These are phyloP conservation scores for Fusarium fujikuroi DNA, from an alignment of 2,329 filamentous ascomycete genomes.

Conservation along the genomic window DNA sequence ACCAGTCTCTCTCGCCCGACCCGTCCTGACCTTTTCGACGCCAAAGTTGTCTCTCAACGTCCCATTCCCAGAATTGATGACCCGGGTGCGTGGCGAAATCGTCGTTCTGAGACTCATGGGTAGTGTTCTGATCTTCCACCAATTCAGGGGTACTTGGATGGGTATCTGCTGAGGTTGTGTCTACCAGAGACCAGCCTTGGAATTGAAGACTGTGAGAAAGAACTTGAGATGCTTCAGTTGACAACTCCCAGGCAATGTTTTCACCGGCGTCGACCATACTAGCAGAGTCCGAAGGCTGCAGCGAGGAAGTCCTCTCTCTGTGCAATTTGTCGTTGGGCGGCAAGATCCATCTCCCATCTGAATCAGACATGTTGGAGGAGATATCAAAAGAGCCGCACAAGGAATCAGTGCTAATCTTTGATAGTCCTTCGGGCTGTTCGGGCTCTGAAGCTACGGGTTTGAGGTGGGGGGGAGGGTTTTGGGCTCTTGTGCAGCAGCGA, in stretches of 20 bases:
- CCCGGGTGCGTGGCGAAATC: slow-evolving; percentile 23
- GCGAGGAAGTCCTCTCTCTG: neutral
- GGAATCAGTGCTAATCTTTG: neutral
- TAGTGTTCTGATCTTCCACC: neutral
- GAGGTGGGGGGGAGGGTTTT: too few species aligned
- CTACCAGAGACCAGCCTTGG: neutral
- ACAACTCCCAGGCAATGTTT: neutral
- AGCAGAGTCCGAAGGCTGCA: neutral
- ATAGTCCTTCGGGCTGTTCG: neutral
- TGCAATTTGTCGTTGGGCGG: neutral
- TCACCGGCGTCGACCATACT: neutral
- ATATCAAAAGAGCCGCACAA: neutral
- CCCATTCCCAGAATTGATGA: slow-evolving; percentile 24
- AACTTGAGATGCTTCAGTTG: neutral
- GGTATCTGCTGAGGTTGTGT: neutral
- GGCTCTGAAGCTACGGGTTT: neutral
- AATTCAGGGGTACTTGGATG: neutral
- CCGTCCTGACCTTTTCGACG: slow-evolving; percentile 3
- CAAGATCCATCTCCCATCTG: neutral
- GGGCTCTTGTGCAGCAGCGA: neutral
- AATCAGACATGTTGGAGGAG: neutral
- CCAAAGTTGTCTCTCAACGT: slow-evolving; percentile 20
- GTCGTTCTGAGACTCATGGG: neutral
- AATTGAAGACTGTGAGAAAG: neutral
- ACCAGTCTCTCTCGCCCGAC: slow-evolving; percentile 19